These are phyloP conservation scores for Fraxinus floribunda DNA, from an alignment of 305 asterid species.

Conservation along the genomic window DNA sequence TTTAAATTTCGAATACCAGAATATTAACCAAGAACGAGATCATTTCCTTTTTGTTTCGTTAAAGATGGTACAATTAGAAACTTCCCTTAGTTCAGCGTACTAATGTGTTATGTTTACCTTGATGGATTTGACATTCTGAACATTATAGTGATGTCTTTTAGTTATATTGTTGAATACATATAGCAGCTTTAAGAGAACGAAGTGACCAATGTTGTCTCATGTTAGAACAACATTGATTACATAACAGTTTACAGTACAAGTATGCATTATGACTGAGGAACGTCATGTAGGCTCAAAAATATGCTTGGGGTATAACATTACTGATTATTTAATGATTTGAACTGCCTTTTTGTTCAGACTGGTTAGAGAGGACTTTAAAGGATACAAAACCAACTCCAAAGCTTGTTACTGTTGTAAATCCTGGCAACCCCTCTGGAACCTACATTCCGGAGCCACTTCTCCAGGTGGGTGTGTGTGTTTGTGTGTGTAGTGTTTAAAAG, in stretches of 20 bases:
- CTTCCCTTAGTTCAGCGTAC: not conserved
- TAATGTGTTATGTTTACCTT: not conserved
- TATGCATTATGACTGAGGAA: not conserved
- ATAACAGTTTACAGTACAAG: not conserved
- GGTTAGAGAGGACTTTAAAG: slow-evolving; percentile 75
- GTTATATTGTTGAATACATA: not conserved
- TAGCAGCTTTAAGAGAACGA: not conserved
- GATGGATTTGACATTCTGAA: not conserved
- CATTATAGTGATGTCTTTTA: not conserved
- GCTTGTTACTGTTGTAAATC: slow-evolving; percentile 91
- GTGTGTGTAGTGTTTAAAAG: not conserved
- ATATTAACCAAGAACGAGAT: not conserved
- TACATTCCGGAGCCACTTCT: slow-evolving; percentile 91
- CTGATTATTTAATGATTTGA: not conserved
- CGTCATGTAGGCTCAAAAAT: not conserved
- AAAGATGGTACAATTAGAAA: not conserved
- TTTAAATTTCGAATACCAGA: not conserved
- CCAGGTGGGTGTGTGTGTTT: slow-evolving; percentile 36
- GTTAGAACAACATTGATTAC: not conserved
- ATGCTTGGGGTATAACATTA: not conserved
- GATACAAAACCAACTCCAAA: slow-evolving; percentile 81
- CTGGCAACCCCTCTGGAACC: slow-evolving; percentile 98
- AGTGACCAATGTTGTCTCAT: not conserved
- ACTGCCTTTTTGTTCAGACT: slow-evolving; percentile 45
- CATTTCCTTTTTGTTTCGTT: not conserved